Evolutionary conservation across 176 grass and related monocot genomes (phyloP), one percentile per base, ranked within the genome.

Genomic region (Cocos nucifera): DNA sequence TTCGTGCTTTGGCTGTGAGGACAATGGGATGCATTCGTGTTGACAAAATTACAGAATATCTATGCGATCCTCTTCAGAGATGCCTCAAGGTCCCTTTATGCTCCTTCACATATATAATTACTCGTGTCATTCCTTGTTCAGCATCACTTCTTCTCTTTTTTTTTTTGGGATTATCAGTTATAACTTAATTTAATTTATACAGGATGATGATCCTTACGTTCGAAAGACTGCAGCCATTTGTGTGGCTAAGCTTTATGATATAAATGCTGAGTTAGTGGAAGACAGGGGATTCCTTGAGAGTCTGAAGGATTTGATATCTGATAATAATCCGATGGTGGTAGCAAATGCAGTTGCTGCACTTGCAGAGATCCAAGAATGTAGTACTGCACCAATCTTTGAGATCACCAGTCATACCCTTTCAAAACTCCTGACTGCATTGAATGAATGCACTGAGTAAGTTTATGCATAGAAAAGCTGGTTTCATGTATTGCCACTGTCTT

Each of bases 241-340:
- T 83, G 93, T 98, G 35, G 87, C 93, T 69, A 98, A 98, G 60
- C 82, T 98, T 62, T 98, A 92, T 85, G 93, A 98, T 71, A 98
- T 98, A 89, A 98, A 98, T 22, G 87, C 87, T 54, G 87, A 92
- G 73, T 67, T 98, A 65, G 93, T 98, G 60, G 87, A 98, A 86
- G 93, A 98, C 73, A 83, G 93, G 72, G 93, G 93, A 64, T 98
- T 98, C 69, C 66, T 98, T 44, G 93, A 98, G 73, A 86, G 77
- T 52, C 81, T 91, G 39, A 98, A 89, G 50, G 87, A 98, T 61
- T 83, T 98, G 62, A 98, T 98, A 55, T 98, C 87, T 64, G 93
- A 98, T 71, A 98, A 98, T 63, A 98, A 98, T 82, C 93, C 93
- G 59, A 98, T 98, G 93, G 93, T 98, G 19, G 93, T 98, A 66